Evolutionary conservation across 768 basidiomycete genomes (phyloP).

Genomic region (Chiua virens): DNA sequence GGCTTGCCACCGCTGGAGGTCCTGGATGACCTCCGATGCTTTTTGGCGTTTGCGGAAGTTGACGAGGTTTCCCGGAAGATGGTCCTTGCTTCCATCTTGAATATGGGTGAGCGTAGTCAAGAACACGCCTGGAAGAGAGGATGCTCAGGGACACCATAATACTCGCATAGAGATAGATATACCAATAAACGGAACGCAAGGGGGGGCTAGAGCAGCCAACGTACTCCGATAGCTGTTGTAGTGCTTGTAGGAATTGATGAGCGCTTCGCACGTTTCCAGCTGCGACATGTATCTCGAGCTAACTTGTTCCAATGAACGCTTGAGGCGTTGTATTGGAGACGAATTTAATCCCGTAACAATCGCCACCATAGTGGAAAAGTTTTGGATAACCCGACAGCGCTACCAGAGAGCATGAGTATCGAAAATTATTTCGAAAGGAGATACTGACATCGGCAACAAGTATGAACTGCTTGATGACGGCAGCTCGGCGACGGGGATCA

Average conservation of each 20-base stretch:
- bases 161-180: constrained; percentile 12
- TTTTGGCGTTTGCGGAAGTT: constrained; percentile 60
- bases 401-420: constrained; percentile 25
- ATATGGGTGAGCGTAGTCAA: constrained; percentile 60
- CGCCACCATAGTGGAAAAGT: constrained; percentile 68
- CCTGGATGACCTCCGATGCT: constrained; percentile 54
- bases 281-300: constrained; percentile 46
- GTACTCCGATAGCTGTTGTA: constrained; percentile 61
- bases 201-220: constrained; percentile 55
- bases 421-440: background rate
- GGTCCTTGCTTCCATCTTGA: constrained; percentile 59
- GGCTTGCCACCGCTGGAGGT: constrained; percentile 57
- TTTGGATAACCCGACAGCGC: constrained; percentile 63
- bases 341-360: constrained; percentile 68
- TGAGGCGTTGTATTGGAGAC: constrained; percentile 61
- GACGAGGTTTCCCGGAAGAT: constrained; percentile 45
- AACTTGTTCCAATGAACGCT: constrained; percentile 64
- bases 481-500: constrained; percentile 59
- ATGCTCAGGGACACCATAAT: constrained; percentile 4
- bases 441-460: constrained; percentile 57
- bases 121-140: constrained; percentile 46
- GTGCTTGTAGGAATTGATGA: constrained; percentile 66
- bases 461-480: constrained; percentile 67
- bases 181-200: constrained; percentile 75
- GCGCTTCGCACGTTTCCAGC: constrained; percentile 53